Base-by-base conservation (phyloP, 768 basidiomycete species). In the Leccinum barrowsii region DNA sequence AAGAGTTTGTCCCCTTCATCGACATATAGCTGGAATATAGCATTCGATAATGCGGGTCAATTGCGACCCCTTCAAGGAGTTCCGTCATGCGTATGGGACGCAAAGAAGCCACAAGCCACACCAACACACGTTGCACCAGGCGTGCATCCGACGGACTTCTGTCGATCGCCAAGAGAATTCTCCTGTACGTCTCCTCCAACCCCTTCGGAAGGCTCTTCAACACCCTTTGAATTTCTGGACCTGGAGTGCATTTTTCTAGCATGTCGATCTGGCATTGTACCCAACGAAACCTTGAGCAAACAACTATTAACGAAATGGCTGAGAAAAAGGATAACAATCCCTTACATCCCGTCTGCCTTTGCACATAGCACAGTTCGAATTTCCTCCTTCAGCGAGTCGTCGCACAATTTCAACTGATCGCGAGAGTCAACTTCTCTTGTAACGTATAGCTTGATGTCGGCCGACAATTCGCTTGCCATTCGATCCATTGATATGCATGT, bases 281-380 rank as follows among this genome's bases (percentile, higher is more conserved):
- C 62, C 61, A 63, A 21, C 61, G 53, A 40, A 63, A 63, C 61
- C 61, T 63, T 19, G 5, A 21, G 2, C 0, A 44, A 1, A 30
- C 3, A 22, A 2, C 5, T 3, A 28, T 62, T 19, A 53, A 42
- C 42, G 17, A 3, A 3, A 10, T 12, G 3, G 1, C n/a, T 1
- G 28, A 13, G 1, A 8, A 22, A 10, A 30, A n/a, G 3, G 8
- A 40, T 13, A 6, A 32, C 4, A 1, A 8, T 5, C 7, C 8
- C 67, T 50, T 28, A 69, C 68, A 68, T 68, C n/a, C 67, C 67
- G 13, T 61, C 63, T 4, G 67, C 59, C 22, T 51, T 56, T 2
- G 19, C 19, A 37, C 52, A 58, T n/a, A 69, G 26, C 2, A 19
- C 8, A 0, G 21, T 50, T 17, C 11, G 44, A 7, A 69, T 60